Evolutionary conservation across 1,284 basidiomycete genomes (phyloP), one percentile per base, ranked within the genome.

Genomic region (Cryptococcus maquisensis): DNA sequence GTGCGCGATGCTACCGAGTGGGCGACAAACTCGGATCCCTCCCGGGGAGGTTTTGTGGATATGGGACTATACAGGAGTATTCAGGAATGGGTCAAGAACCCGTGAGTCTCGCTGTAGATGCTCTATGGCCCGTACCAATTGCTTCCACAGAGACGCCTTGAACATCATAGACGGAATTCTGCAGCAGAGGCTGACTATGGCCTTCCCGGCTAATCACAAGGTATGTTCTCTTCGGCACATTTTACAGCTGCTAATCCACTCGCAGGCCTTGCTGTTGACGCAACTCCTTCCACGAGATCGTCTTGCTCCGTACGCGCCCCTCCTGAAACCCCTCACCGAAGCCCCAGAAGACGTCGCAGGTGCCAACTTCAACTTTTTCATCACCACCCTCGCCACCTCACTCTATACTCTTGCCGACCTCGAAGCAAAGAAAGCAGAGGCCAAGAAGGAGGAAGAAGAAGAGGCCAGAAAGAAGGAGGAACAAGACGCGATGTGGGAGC

Each of bases 11-110:
- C 36, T 41, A 53, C 49, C 24, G 55, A 57, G 39, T 54, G 52
- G 55, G 24, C 40, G 13, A 57, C 55, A 9, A 57, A 57, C 39
- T 47, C 47, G 24, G 55, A 57, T 52, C 50, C 55, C 15, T 37
- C 20, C 4, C 39, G 36, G 10, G 18, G 37, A 5, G 43, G 41
- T n/a, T 51, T 26, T 49, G 40, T 54, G 6, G 40, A 51, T 44
- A 49, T 47, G 47, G 28, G 26, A n/a, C 28, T 51, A 18, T 58
- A 49, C 36, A 40, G 41, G 40, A 28, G 26, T 18, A 43, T 54
- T n/a, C 37, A 54, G 26, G 48, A 39, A 12, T 54, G 52, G 56
- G 45, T 50, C 12, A 40, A 51, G 32, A 40, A 43, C 8, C 47
- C 50, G 56, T 54, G 49, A 54, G 52, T 51, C 2, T 18, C n/a